Evolutionary conservation across 1,284 basidiomycete species (phyloP).

Genomic region (Cystobasidiaceae sp.): DNA sequence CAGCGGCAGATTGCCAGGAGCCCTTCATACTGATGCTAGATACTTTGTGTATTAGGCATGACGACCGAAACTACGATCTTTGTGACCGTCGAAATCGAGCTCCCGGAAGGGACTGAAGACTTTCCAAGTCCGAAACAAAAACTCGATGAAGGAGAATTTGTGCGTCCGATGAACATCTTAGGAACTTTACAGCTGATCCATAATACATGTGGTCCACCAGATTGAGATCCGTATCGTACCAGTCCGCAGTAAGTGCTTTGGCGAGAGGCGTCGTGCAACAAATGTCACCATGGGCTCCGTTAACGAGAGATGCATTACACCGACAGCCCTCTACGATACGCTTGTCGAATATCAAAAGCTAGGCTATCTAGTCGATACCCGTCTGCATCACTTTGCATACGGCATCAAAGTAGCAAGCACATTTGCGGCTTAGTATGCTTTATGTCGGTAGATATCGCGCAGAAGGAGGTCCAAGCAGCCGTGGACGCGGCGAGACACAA

Average conservation of each 20-base stretch:
- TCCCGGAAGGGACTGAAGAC: conserved; percentile 51
- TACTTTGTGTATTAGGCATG: too few species aligned
- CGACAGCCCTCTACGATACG: conserved; percentile 4
- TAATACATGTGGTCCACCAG: conserved; percentile 46
- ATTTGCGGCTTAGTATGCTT: too few species aligned
- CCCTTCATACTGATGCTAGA: too few species aligned
- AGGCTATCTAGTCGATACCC: conserved; percentile 71
- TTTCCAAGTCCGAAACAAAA: conserved; percentile 59
- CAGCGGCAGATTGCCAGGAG: too few species aligned
- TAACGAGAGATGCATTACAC: background rate
- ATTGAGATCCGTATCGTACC: conserved; percentile 70
- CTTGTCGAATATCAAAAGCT: conserved; percentile 61
- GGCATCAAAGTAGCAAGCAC: conserved; percentile 55
- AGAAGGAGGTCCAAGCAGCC: background rate
- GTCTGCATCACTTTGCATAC: conserved; percentile 64
- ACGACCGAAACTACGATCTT: conserved; percentile 64
- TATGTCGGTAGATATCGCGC: too few species aligned
- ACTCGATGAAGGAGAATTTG: conserved; percentile 66
- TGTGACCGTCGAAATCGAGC: conserved; percentile 64
- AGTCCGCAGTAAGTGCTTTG: conserved; percentile 56
- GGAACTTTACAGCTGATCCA: background rate
- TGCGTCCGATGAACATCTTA: background rate
- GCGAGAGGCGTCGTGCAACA: too few species aligned
- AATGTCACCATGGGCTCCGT: background rate
- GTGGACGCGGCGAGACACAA: too few species aligned